Base-by-base conservation (phyloP, 176 grass and related monocot species). In the Phoenix dactylifera region DNA sequence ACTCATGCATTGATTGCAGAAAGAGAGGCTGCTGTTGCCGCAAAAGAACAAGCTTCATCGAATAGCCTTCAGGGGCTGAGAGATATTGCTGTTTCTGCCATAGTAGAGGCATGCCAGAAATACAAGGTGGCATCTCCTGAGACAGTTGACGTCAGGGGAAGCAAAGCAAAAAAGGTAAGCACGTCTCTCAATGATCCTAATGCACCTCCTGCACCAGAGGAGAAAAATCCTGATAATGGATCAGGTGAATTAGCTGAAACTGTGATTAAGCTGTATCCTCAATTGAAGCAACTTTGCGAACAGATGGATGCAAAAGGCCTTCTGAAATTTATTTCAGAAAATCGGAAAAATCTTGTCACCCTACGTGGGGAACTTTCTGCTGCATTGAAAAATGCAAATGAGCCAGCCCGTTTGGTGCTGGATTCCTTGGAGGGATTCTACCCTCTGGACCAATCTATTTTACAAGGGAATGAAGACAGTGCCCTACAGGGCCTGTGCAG, bases 261-360 rank as follows among this genome's bases (percentile, higher is more conserved):
- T 75, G 69, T 71, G 65, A 60, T 64, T 71, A 72, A 86, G 76
- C 75, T 71, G 0, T 76, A 73, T 70, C 63, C 74, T 78, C 22
- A 24, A 69, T 75, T 89, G 79, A 89, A 86, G 80, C 63, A 89
- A 79, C 79, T 89, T 60, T 95, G 82, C 67, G 82, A 89, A 64
- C 73, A 86, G 82, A 95, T 84, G 90, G 80, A 89, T 61, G 79
- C 77, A 62, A 86, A 77, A 72, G 90, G 86, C 62, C 77, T 95
- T 73, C 71, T 86, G 78, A 80, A 86, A 70, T 81, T 70, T 76
- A 78, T 95, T 80, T 84, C 69, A 73, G 82, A 89, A 80, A 86
- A 83, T 56, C 68, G 49, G 61, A 89, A 75, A 83, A 83, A 81
- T 70, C 77, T 84, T 23, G 10, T 70, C 78, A 77, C 71, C 68